Conservation (phyloP, 768 basidiomycete species). For the Pleurotus citrinopileatus region DNA sequence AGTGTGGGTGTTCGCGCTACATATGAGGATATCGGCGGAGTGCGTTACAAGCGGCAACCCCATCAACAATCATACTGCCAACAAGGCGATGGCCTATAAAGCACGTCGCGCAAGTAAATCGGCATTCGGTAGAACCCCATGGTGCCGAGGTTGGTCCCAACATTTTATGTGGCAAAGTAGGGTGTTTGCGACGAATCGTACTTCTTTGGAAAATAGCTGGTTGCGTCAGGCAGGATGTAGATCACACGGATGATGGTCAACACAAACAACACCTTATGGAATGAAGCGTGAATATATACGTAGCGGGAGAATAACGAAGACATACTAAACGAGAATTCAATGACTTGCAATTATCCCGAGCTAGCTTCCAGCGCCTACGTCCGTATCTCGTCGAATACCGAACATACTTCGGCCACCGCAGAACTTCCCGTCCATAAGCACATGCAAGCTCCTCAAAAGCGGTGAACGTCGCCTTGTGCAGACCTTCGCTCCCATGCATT, state of each 20-base stretch:
- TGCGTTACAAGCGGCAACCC: background rate
- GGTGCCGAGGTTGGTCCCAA: constrained; percentile 4
- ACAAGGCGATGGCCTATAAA: background rate
- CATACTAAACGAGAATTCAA: background rate
- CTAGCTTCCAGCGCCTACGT: no score
- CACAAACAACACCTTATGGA: background rate
- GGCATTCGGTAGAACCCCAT: constrained; percentile 1
- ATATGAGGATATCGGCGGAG: background rate
- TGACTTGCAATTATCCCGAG: no score
- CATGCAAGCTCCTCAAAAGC: no score
- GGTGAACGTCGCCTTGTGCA: no score
- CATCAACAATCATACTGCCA: constrained; percentile 3
- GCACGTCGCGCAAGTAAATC: constrained; percentile 6
- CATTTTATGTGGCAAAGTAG: background rate
- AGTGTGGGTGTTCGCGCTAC: constrained; percentile 3
- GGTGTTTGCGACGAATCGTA: background rate
- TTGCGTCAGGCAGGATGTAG: background rate
- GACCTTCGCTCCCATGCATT: no score
- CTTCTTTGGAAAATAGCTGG: background rate
- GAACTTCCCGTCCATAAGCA: no score
- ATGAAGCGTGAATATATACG: background rate
- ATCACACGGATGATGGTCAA: background rate
- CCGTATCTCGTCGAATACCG: no score
- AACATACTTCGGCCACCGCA: no score
- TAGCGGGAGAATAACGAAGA: background rate